These are phyloP conservation scores for Colletotrichum tamarilloi DNA, from an alignment of 2,329 filamentous ascomycete genomes.

Conservation along the genomic window DNA sequence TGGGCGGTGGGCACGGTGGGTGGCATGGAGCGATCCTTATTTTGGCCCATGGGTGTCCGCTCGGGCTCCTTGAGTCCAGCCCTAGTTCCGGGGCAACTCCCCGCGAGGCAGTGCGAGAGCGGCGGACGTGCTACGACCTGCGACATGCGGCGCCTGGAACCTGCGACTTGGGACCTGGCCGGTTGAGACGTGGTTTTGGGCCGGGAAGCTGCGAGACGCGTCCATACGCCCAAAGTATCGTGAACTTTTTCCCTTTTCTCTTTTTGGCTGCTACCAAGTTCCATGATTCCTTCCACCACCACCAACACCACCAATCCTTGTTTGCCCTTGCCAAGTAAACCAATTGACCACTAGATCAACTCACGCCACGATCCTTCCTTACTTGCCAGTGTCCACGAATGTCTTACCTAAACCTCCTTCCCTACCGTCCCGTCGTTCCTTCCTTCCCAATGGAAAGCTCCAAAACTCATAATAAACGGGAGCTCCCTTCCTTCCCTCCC, in stretches of 20 bases:
- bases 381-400: neutral
- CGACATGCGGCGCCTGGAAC: neutral
- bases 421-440: neutral
- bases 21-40: neutral
- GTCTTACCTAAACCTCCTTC: neutral
- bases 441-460: neutral
- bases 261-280: neutral
- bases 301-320: neutral
- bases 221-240: constrained; percentile 22
- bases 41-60: neutral
- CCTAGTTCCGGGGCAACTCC: constrained; percentile 25
- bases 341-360: neutral
- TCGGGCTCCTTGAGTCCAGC: constrained; percentile 9
- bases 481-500: neutral
- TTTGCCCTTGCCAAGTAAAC: neutral
- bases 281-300: neutral
- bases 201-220: constrained; percentile 22
- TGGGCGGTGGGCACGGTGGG: constrained; percentile 9
- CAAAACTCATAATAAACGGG: constrained; percentile 27
- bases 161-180: constrained; percentile 3
- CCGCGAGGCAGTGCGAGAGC: constrained; percentile 29
- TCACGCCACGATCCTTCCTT: neutral
- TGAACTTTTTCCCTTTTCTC: constrained; percentile 5
- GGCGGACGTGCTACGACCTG: neutral
- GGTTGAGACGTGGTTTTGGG: neutral